These are phyloP conservation scores for Candolleomyces aberdarensis DNA, from an alignment of 768 basidiomycete genomes.

Conservation along the genomic window DNA sequence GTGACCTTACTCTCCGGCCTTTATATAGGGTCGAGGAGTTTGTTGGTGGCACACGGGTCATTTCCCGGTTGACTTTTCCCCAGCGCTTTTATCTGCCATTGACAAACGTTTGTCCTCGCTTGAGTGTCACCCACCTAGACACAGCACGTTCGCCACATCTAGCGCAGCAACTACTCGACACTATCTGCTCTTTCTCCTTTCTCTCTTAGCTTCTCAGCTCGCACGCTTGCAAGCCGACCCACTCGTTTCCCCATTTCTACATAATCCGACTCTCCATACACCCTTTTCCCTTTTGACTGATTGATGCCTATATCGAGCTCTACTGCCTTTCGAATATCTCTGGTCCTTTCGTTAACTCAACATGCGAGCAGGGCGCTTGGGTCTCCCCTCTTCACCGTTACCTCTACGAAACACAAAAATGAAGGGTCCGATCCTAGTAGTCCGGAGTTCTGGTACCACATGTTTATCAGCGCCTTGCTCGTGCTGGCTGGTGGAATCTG, in stretches of 20 bases:
- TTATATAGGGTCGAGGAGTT: no score
- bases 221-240: not conserved
- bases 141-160: no score
- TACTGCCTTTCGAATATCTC: constrained; percentile 2
- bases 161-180: no score
- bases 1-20: no score
- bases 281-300: not conserved
- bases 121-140: no score
- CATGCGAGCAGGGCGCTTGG: not conserved
- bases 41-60: no score
- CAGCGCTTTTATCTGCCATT: no score
- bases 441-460: constrained; percentile 71
- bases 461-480: constrained; percentile 60
- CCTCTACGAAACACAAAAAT: constrained; percentile 1
- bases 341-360: not conserved
- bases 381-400: not conserved
- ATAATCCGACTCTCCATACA: not conserved
- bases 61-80: no score
- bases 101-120: no score
- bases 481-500: constrained; percentile 90
- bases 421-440: constrained; percentile 30
- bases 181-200: no score
- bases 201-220: no score
- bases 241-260: not conserved
- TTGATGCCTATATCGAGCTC: constrained; percentile 1